Evolutionary conservation across 306 rosid genomes (phyloP).

Genomic region (Cucumis hystrix): DNA sequence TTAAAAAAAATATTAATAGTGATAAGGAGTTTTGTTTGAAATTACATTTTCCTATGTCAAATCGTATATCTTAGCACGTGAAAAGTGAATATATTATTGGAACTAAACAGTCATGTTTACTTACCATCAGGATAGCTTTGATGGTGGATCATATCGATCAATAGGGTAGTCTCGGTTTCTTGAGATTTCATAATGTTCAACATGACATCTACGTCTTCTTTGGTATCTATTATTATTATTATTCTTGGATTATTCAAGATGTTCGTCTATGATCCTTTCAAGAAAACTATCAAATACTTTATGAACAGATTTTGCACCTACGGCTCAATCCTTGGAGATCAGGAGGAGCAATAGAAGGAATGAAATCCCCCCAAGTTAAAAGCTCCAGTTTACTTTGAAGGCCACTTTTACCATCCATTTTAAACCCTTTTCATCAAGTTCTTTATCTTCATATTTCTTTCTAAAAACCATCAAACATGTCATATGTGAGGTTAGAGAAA

Average conservation of each 20-base stretch:
- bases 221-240: too few relatives aligned
- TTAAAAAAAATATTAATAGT: too few relatives aligned
- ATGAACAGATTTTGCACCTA: background rate
- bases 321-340: background rate
- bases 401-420: background rate
- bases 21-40: background rate
- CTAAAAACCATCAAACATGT: background rate
- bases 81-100: too few relatives aligned
- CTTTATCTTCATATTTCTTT: background rate
- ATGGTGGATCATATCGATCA: background rate
- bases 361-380: background rate
- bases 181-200: background rate
- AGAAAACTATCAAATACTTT: background rate
- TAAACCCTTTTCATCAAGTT: background rate
- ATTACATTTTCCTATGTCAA: background rate
- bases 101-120: background rate
- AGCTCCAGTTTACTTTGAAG: background rate
- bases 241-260: background rate
- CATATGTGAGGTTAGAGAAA: background rate
- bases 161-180: background rate
- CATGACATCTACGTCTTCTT: background rate
- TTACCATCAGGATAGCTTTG: background rate
- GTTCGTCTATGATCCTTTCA: background rate
- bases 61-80: too few relatives aligned
- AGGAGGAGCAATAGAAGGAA: background rate